Evolutionary conservation across 345 rosid genomes (phyloP), one percentile per base, ranked within the genome.

Genomic region (Populus alba): DNA sequence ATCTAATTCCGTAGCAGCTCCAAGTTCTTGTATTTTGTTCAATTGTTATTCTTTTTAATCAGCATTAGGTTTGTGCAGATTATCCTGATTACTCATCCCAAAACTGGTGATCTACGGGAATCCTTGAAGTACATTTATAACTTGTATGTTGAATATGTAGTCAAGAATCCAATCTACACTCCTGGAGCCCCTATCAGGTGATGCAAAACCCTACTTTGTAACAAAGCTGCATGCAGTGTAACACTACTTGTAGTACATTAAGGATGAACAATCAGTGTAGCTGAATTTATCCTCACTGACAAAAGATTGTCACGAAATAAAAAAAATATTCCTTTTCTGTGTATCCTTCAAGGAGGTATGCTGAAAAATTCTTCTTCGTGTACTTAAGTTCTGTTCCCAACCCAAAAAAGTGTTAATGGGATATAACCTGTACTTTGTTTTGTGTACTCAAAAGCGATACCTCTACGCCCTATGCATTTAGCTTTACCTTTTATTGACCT

Each of bases 161-260:
- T 87, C 23, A 92, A 91, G 79, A 96, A 89, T 65, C 98, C 98
- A 66, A 87, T 96, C 68, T 96, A 94, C 66, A 39, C 79, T 62
- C 97, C 97, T 25, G 97, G 95, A 81, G 85, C 89, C 75, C 95
- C 91, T 59, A 87, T 96, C 90, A 91, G 91, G 97, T 96, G 83
- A 86, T 47, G 18, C 53, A 47, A 47, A 47, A 16, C 12, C 53
- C 83, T 5, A 71, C 45, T 68, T 71, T 45, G 12, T 33, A 25
- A 61, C 4, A 61, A 25, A 61, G 29, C 10, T 8, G 22, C 25
- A 61, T 61, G 29, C 29, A 25, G 25, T 3, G 10, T 61, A 25
- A 61, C 18, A 47, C 53, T 16, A 12, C 53, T 5, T 47, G 17
- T 4, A 47, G 18, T 47, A 13, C 17, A 15, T 47, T 12, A 13